phyloP scores from a whole-genome alignment of 164 flowering plant genomes.

The Umbilicus rupestris region DNA sequence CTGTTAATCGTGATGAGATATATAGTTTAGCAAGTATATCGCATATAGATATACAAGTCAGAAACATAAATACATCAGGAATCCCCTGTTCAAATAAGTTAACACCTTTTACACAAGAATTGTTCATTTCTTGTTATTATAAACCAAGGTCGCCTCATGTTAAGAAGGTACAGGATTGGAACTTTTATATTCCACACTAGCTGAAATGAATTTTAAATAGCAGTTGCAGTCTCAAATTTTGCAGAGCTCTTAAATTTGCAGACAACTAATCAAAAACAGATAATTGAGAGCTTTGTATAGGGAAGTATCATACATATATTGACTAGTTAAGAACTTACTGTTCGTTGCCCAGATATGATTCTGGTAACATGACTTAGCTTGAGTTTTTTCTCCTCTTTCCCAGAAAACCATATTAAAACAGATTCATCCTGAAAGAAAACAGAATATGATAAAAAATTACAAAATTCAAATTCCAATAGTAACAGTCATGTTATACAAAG shows the following conservation, averaged over 20 bases:
- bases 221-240: background rate
- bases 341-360: constrained; percentile 92
- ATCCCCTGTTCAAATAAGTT: background rate
- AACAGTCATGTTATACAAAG: background rate
- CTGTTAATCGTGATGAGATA: background rate
- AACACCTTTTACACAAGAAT: too few relatives aligned
- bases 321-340: constrained; percentile 22
- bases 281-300: background rate
- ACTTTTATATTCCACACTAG: too few relatives aligned
- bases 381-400: constrained; percentile 89
- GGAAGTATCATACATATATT: background rate
- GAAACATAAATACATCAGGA: background rate
- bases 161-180: background rate
- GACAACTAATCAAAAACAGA: too few relatives aligned
- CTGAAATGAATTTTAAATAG: background rate
- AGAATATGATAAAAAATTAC: background rate
- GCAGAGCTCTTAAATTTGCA: background rate
- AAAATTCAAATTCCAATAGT: background rate
- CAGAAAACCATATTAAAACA: constrained; percentile 85
- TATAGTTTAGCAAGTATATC: background rate
- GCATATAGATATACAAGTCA: background rate
- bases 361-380: constrained; percentile 83
- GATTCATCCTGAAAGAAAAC: constrained; percentile 75
- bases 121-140: background rate
- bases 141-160: background rate